Evolutionary conservation across 495 filamentous ascomycete species (phyloP).

Genomic region (Podospora fimiseda): DNA sequence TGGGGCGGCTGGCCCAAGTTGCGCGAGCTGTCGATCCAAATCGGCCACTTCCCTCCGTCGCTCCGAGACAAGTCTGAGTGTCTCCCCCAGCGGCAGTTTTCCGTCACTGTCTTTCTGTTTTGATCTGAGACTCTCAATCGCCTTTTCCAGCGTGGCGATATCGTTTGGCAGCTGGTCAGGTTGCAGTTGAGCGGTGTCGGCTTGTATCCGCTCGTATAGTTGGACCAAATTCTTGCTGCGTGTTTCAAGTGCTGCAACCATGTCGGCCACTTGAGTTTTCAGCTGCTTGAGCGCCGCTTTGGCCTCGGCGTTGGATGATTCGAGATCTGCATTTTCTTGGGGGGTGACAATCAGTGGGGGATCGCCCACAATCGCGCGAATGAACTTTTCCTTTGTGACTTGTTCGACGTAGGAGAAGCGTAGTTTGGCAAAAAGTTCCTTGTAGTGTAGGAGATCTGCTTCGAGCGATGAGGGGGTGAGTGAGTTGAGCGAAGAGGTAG

Average conservation of each 20-base stretch:
- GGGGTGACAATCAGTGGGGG: constrained; percentile 76
- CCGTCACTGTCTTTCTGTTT: constrained; percentile 20
- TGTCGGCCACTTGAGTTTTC: constrained; percentile 70
- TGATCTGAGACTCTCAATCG: constrained; percentile 49
- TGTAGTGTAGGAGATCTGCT: constrained; percentile 84
- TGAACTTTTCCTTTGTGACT: constrained; percentile 74
- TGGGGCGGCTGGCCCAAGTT: constrained; percentile 59
- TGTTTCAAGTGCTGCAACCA: constrained; percentile 66
- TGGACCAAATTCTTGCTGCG: constrained; percentile 53
- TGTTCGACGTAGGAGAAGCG: constrained; percentile 90
- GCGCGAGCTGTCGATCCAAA: constrained; percentile 61
- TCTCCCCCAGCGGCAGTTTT: constrained; percentile 55
- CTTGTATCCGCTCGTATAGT: constrained; percentile 55
- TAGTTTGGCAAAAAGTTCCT: constrained; percentile 90
- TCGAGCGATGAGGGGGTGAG: constrained; percentile 70
- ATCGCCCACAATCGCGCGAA: constrained; percentile 73
- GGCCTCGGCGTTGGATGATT: constrained; percentile 58
- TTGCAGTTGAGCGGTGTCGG: constrained; percentile 51
- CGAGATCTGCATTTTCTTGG: constrained; percentile 76
- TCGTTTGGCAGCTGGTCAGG: constrained; percentile 56
- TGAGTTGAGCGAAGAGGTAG: constrained; percentile 55
- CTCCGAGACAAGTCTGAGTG: constrained; percentile 50
- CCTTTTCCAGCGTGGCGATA: constrained; percentile 55
- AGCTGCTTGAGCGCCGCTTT: constrained; percentile 70
- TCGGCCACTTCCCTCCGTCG: constrained; percentile 56